A percentile compares a stretch with the other conserved stretches of the same genome.
Evolutionary conservation across 2,329 filamentous ascomycete genomes (phyloP).

Genomic region (Lanzia echinophila): DNA sequence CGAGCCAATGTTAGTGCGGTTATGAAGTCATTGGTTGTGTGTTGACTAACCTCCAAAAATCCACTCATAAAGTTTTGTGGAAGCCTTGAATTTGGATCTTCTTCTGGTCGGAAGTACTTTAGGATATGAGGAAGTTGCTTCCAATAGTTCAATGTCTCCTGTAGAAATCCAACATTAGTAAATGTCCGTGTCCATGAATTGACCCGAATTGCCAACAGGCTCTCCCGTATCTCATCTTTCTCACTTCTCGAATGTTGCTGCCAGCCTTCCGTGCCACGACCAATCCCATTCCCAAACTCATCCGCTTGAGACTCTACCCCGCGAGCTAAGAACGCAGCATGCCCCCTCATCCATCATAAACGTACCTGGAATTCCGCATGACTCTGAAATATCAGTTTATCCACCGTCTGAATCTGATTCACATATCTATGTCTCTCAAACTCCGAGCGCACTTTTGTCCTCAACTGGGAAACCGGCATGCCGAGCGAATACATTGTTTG

Average conservation of each 20-base stretch:
- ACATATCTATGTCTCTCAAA: constrained; percentile 95
- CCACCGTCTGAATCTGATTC: constrained; percentile 78
- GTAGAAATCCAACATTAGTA: constrained; percentile 6
- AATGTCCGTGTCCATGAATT: neutral
- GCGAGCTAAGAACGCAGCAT: too few relatives aligned
- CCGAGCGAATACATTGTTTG: constrained; percentile 95
- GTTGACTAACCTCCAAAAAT: constrained; percentile 68
- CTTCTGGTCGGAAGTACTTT: constrained; percentile 92
- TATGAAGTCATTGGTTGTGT: constrained; percentile 81
- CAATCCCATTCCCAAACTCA: neutral
- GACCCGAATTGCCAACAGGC: neutral
- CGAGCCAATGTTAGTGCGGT: constrained; percentile 39
- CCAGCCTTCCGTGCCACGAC: neutral
- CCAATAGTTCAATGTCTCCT: constrained; percentile 99
- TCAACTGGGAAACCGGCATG: constrained; percentile 77
- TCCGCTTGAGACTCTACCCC: too few relatives aligned
- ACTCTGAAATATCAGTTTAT: constrained; percentile 85
- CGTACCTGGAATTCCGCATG: constrained; percentile 87
- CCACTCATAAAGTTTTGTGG: constrained; percentile 88
- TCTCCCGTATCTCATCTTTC: neutral
- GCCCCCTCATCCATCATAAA: constrained; percentile 5
- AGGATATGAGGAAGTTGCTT: constrained; percentile 94
- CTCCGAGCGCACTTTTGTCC: constrained; percentile 91
- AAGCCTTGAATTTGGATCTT: constrained; percentile 66
- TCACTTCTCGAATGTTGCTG: neutral